Conservation (phyloP, 1,284 basidiomycete genomes). For the Moniliella sp. region DNA sequence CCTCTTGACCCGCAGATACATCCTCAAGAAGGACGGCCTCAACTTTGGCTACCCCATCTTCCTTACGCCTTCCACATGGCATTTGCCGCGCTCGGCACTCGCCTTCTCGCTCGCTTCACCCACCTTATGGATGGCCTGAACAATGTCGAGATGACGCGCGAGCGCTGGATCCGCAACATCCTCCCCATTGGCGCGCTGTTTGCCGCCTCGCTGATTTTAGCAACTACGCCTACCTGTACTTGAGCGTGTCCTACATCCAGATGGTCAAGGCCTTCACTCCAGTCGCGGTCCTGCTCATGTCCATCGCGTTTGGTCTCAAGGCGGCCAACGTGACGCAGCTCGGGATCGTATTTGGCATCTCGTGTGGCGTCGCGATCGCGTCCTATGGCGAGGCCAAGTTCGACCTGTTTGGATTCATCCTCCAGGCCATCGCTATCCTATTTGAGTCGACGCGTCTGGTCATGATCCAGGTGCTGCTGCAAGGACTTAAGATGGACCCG, state of each 20-base stretch:
- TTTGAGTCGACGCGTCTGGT: conserved; percentile 77
- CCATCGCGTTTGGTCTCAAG: conserved; percentile 67
- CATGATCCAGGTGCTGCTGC: conserved; percentile 83
- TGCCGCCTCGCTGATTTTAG: conserved; percentile 73
- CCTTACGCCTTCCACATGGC: conserved; percentile 32
- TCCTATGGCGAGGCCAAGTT: conserved; percentile 70
- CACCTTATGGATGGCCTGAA: conserved; percentile 66
- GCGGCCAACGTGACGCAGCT: conserved; percentile 62
- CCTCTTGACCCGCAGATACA: conserved; percentile 44
- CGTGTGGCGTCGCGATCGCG: conserved; percentile 64
- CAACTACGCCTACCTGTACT: conserved; percentile 79
- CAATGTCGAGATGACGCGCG: conserved; percentile 52
- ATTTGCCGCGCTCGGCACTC: conserved; percentile 60
- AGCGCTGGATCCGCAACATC: conserved; percentile 46
- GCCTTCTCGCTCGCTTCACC: conserved; percentile 68
- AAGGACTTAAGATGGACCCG: conserved; percentile 85
- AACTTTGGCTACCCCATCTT: conserved; percentile 35
- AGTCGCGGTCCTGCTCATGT: conserved; percentile 81
- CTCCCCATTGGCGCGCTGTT: conserved; percentile 80
- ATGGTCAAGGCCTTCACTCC: conserved; percentile 99
- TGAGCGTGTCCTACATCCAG: conserved; percentile 80
- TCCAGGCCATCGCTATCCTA: conserved; percentile 37
- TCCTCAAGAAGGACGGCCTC: conserved; percentile 38
- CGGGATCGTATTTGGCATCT: conserved; percentile 71
- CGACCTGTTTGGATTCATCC: conserved; percentile 61